Evolutionary conservation across 1,139 yeast species (phyloP).

Genomic region (Hansenula sp.): DNA sequence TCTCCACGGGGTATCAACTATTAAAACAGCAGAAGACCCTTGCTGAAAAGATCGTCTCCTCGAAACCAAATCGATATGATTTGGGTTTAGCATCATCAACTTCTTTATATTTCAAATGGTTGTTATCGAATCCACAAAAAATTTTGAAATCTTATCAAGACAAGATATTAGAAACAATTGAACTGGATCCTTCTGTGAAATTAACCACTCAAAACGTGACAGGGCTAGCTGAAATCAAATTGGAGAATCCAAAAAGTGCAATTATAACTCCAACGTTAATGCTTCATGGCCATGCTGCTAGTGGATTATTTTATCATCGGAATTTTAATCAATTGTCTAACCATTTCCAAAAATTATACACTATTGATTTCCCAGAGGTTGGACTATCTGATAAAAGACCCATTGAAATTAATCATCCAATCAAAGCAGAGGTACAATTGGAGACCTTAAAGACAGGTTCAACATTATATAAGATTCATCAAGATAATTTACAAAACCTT

Average conservation of each 20-base stretch:
- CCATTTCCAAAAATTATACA: conserved; percentile 53
- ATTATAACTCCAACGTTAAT: conserved; percentile 43
- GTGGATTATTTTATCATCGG: conserved; percentile 79
- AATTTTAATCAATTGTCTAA: conserved; percentile 54
- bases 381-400: conserved; percentile 49
- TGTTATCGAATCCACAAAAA: conserved; percentile 3
- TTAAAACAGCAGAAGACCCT: conserved; percentile 5
- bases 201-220: conserved; percentile 9
- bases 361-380: conserved; percentile 81
- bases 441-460: conserved; percentile 11
- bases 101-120: conserved; percentile 7
- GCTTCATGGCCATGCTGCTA: conserved; percentile 91
- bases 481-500: conserved; percentile 31
- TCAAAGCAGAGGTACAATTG: conserved; percentile 4
- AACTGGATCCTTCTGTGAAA: conserved; percentile 8
- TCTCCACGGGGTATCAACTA: background rate
- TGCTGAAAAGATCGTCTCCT: conserved; percentile 6
- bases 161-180: conserved; percentile 8
- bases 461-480: conserved; percentile 14
- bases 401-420: conserved; percentile 3
- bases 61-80: conserved; percentile 5
- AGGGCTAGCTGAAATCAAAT: conserved; percentile 17
- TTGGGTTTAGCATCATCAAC: conserved; percentile 5
- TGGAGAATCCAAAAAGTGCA: conserved; percentile 5
- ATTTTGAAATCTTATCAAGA: conserved; percentile 16